Conservation (phyloP, 1,284 basidiomycete species). For the Vanrija sp. region DNA sequence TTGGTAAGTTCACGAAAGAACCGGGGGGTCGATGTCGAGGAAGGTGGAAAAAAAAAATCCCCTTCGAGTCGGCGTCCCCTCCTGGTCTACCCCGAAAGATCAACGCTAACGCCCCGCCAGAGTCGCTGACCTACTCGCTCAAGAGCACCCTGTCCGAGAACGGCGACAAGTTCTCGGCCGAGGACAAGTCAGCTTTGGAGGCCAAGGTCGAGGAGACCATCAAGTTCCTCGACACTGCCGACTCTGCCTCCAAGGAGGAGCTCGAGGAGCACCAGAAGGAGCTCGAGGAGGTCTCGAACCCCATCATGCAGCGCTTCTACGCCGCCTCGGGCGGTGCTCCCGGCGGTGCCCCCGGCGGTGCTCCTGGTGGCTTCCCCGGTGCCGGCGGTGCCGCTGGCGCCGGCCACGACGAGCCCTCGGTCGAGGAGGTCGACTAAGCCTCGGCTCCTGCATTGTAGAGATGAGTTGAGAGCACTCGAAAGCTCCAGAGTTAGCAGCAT, state of each 20-base stretch:
- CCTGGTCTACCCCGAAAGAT: constrained; percentile 69
- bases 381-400: constrained; percentile 47
- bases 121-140: constrained; percentile 76
- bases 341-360: constrained; percentile 55
- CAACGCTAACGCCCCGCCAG: constrained; percentile 73
- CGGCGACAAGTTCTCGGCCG: constrained; percentile 78
- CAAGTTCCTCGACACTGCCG: constrained; percentile 82
- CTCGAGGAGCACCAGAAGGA: constrained; percentile 94
- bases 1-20: no score
- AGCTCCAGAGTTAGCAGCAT: neutral
- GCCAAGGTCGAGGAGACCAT: constrained; percentile 79
- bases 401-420: constrained; percentile 54
- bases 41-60: no score
- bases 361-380: constrained; percentile 52
- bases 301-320: constrained; percentile 58
- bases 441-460: neutral
- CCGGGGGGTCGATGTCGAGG: constrained; percentile 40
- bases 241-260: constrained; percentile 86
- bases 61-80: no score
- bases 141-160: constrained; percentile 84
- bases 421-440: constrained; percentile 58
- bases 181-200: constrained; percentile 85
- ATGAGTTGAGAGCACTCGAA: neutral
- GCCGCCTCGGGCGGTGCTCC: constrained; percentile 54
- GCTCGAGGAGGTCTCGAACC: constrained; percentile 83